Base-by-base conservation (phyloP, 257 asterid species). In the Solanum sejunctum region DNA sequence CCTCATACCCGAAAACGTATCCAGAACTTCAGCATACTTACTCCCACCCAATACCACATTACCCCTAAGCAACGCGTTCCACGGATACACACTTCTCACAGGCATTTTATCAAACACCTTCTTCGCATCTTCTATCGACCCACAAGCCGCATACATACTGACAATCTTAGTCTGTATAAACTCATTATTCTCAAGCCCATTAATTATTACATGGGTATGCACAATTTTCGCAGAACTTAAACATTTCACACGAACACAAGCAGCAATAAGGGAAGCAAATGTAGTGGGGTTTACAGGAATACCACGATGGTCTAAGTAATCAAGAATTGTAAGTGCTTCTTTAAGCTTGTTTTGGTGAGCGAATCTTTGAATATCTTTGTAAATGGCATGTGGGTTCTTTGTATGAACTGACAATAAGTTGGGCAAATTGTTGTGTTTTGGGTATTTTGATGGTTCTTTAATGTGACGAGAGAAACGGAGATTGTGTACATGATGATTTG, bases 1-100 rank as follows among this genome's bases (percentile, higher is more conserved):
- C 78, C 96, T 84, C 99, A 95, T 96, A 84, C 93, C 96, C 23
- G 81, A 86, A 84, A 93, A 93, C 0, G 96, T 89, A 56, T 83
- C 89, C 86, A 92, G 71, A 13, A 91, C 91, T 26, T 94, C 96
- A 4, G 78, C 81, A 86, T 92, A 82, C 26, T 88, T 91, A 12
- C 90, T 90, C 77, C 90, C 88, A 54, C 99, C 99, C 89, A 88
- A 45, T 66, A 95, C 81, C 80, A 96, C 97, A 86, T 89, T 93
- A 7, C 99, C 99, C 93, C 97, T 91, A 54, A 95, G 98, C 86
- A 95, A 88, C 2, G 98, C 99, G 60, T 96, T 96, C 98, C 99
- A 96, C 13, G 98, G 94, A 63, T 92, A 93, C 57, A 96, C 97
- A 85, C 94, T 93, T 56, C 82, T 89, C 3, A 86, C 93, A 41